phyloP scores from a whole-genome alignment of 1,284 basidiomycete genomes.

The Wallemia hederae region DNA sequence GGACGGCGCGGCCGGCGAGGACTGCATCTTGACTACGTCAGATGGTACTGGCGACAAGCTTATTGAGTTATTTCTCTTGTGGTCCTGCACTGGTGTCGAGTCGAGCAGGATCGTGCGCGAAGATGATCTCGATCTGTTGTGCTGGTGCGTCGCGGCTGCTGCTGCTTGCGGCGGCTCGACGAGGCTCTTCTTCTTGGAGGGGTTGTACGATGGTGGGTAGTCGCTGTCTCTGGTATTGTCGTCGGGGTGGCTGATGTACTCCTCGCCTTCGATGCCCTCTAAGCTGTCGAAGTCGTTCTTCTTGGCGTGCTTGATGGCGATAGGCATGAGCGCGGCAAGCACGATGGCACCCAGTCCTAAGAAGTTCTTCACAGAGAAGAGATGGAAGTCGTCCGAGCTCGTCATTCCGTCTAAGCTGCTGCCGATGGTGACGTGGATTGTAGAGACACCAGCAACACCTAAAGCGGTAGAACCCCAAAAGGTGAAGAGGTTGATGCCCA shows the following conservation, averaged over 20 bases:
- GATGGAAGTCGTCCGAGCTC: conserved; percentile 60
- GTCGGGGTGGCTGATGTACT: neutral
- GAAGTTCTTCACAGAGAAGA: conserved; percentile 65
- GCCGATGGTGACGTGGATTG: conserved; percentile 89
- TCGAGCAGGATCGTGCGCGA: neutral
- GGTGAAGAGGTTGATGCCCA: conserved; percentile 50
- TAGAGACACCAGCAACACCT: conserved; percentile 65
- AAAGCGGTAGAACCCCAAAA: conserved; percentile 81
- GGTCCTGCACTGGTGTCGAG: neutral
- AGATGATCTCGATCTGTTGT: neutral
- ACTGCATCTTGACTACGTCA: neutral
- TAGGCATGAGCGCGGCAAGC: conserved; percentile 68
- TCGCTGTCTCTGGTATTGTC: neutral
- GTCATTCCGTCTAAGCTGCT: conserved; percentile 86
- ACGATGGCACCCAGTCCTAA: conserved; percentile 52
- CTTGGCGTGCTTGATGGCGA: conserved; percentile 18
- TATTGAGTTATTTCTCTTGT: neutral
- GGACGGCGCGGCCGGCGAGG: neutral
- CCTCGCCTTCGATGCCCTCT: neutral
- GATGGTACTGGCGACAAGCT: neutral
- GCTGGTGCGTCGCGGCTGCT: neutral
- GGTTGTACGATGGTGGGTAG: neutral
- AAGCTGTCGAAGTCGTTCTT: neutral
- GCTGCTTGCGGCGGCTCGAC: neutral
- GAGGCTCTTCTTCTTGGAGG: neutral